Conservation (phyloP, 2,329 filamentous ascomycete species). For the Alternaria burnsii region DNA sequence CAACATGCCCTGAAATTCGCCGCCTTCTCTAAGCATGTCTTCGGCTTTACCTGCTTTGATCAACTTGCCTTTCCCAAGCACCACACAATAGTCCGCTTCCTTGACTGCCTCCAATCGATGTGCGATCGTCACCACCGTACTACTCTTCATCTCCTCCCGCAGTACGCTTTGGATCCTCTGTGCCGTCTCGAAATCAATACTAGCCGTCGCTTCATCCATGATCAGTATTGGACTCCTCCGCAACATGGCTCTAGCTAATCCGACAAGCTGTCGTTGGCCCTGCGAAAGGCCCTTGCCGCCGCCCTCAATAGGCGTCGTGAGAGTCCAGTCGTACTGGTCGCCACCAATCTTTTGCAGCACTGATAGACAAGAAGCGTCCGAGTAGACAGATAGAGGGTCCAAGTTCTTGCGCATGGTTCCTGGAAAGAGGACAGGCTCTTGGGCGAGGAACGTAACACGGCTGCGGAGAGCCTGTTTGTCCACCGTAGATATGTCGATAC, state of each 20-base stretch:
- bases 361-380: constrained; percentile 62
- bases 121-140: constrained; percentile 72
- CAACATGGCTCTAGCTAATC: constrained; percentile 69
- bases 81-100: constrained; percentile 65
- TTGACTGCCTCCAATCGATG: constrained; percentile 70
- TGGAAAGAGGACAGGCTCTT: constrained; percentile 72
- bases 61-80: constrained; percentile 62
- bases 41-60: constrained; percentile 46
- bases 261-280: constrained; percentile 71
- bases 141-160: constrained; percentile 64
- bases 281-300: constrained; percentile 70
- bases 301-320: constrained; percentile 65
- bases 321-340: constrained; percentile 62
- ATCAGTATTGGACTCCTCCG: constrained; percentile 69
- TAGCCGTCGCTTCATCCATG: constrained; percentile 72
- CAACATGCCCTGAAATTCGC: constrained; percentile 47
- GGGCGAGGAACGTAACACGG: constrained; percentile 71
- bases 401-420: constrained; percentile 69
- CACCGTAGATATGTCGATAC: constrained; percentile 67
- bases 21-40: constrained; percentile 48
- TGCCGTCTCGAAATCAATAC: constrained; percentile 70
- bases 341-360: constrained; percentile 65
- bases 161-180: constrained; percentile 63
- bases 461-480: constrained; percentile 67
- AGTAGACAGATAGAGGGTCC: constrained; percentile 67